A percentile compares a stretch with the other conserved stretches of the same genome.
phyloP scores from a whole-genome alignment of 2,329 filamentous ascomycete genomes.

The Bipolaris sorokiniana region DNA sequence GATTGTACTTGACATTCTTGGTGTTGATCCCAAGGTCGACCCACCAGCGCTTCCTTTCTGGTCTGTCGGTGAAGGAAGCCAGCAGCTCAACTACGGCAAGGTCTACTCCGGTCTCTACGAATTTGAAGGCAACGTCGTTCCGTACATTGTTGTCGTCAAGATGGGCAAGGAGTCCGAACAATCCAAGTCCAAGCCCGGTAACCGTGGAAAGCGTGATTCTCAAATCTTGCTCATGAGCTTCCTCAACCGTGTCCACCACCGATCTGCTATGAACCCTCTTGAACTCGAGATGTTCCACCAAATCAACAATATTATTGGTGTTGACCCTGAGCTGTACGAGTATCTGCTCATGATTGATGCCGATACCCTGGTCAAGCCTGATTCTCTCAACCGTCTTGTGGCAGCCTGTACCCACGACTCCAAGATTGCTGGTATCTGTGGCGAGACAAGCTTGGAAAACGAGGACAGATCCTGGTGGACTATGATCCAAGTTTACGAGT shows the following conservation, averaged over 20 bases:
- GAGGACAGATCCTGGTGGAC: conserved; percentile 97
- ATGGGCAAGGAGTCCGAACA: conserved; percentile 97
- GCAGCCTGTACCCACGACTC: conserved; percentile 91
- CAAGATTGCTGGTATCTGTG: conserved; percentile 96
- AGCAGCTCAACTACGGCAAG: conserved; percentile 97
- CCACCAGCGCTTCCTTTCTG: conserved; percentile 94
- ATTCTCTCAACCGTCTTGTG: conserved; percentile 90
- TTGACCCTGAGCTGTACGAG: conserved; percentile 96
- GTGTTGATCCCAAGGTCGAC: conserved; percentile 95
- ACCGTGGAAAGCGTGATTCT: conserved; percentile 97
- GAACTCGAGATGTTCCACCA: conserved; percentile 99
- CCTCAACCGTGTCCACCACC: conserved; percentile 96
- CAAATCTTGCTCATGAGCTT: conserved; percentile 97
- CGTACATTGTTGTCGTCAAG: conserved; percentile 95
- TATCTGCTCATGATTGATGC: conserved; percentile 98
- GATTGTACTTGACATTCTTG: conserved; percentile 95
- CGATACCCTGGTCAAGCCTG: conserved; percentile 91
- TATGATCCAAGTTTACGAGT: conserved; percentile 99
- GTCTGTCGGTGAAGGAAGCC: conserved; percentile 83
- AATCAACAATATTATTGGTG: conserved; percentile 98
- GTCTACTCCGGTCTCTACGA: conserved; percentile 98
- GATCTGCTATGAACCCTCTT: conserved; percentile 90
- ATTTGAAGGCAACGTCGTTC: conserved; percentile 95
- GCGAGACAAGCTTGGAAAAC: conserved; percentile 94
- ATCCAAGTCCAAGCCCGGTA: conserved; percentile 87